Base-by-base conservation (phyloP, 2,329 filamentous ascomycete species). In the Xylaria sp. region DNA sequence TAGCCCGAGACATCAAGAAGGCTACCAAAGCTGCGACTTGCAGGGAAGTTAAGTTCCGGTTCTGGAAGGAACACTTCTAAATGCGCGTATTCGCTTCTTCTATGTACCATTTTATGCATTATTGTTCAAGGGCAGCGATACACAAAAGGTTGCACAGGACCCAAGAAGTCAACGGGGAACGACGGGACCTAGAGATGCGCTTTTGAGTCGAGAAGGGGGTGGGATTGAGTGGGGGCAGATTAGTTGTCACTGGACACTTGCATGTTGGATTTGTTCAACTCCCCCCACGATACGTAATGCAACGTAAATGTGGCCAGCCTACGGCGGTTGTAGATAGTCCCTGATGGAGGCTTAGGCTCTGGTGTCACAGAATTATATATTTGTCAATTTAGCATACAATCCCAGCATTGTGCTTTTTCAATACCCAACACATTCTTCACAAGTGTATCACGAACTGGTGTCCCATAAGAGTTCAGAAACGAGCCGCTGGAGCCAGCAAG, bases 61-160 rank as follows among this genome's bases (percentile, higher is more conserved):
- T 99, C 83, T 99, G 95, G 95, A 99, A 99, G 81, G 95, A 99
- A 79, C 94, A 99, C 74, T 89, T 89, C 74, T 89, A 83, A 74
- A 61, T 60, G 63, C 62, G 56, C 54, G 53, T 66, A 53, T 60
- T 61, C 51, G 23, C 23, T 67, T 58, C 40, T 35, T 35, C n/a
- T 44, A 58, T 64, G 52, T 63, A 63, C 65, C 54, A 62, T 63
- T 63, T 61, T 62, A 52, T 57, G 48, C 48, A 53, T 62, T 53
- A 46, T 56, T 31, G 55, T 48, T 61, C 48, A 44, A 52, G n/a
- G 17, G 48, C 46, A 40, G 54, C 43, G 17, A 43, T 52, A 35
- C 35, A 43, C 29, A 23, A 15, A 17, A 23, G 21, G 19, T 46
- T 54, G 37, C 31, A 38, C n/a, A 33, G 17, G 40, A 15, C 35